A percentile compares a stretch with the other conserved stretches of the same genome.
Conservation (phyloP, 441 rosid species). For the Aleurites moluccanus region DNA sequence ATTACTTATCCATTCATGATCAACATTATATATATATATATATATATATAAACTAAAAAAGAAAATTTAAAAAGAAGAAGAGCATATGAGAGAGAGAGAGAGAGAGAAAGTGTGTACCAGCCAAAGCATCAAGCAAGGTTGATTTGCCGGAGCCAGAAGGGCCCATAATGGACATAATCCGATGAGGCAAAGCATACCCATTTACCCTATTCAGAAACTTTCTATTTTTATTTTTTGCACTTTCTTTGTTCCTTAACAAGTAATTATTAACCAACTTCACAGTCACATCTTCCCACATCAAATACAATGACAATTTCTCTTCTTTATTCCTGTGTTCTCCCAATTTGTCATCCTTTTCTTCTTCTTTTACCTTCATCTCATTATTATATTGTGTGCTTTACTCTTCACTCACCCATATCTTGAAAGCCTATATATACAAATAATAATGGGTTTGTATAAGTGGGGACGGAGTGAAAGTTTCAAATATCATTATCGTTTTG, state of each 20-base stretch:
- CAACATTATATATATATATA: no score
- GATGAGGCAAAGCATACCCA: slow-evolving; percentile 65
- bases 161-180: slow-evolving; percentile 90
- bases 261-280: not conserved
- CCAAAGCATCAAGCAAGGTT: slow-evolving; percentile 62
- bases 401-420: no score
- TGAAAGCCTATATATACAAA: no score
- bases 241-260: not conserved
- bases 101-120: no score
- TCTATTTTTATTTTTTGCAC: slow-evolving; percentile 13
- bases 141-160: slow-evolving; percentile 97
- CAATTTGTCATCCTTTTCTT: not conserved
- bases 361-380: not conserved
- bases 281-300: not conserved
- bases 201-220: slow-evolving; percentile 54
- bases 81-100: not conserved
- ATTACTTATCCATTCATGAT: no score
- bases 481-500: no score
- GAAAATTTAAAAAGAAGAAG: no score
- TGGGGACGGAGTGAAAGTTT: no score
- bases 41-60: no score
- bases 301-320: not conserved
- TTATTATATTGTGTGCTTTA: not conserved
- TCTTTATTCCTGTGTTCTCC: not conserved
- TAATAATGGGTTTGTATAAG: no score